Evolutionary conservation across 306 rosid genomes (phyloP).

Genomic region (Gastrolobium bilobum): DNA sequence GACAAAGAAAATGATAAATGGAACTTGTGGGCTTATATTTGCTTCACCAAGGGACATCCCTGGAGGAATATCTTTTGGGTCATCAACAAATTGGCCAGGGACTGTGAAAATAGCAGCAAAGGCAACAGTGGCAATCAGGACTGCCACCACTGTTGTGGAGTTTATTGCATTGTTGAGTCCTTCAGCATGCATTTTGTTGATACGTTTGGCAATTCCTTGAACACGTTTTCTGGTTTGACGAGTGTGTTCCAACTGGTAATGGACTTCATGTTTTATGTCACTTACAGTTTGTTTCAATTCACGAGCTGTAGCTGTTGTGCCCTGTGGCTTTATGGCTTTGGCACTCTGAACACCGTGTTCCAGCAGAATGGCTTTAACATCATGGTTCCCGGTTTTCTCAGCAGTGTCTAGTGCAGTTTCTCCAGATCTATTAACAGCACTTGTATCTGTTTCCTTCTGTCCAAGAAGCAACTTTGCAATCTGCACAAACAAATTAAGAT

Average conservation of each 20-base stretch:
- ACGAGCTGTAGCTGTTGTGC: constrained; percentile 61
- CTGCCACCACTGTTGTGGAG: constrained; percentile 96
- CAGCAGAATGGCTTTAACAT: constrained; percentile 61
- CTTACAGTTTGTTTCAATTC: constrained; percentile 95
- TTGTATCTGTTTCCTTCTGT: constrained; percentile 58
- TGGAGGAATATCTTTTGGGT: constrained; percentile 57
- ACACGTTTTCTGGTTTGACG: constrained; percentile 93
- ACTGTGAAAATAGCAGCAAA: constrained; percentile 95
- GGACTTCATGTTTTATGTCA: constrained; percentile 95
- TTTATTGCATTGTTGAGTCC: constrained; percentile 98
- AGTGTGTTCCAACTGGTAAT: constrained; percentile 92
- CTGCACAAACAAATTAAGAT: constrained; percentile 59
- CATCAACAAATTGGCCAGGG: constrained; percentile 90
- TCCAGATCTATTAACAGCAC: constrained; percentile 67
- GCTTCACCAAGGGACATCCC: constrained; percentile 90
- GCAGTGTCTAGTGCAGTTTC: constrained; percentile 97
- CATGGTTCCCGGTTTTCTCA: constrained; percentile 69
- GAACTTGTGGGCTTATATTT: constrained; percentile 68
- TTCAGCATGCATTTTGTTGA: constrained; percentile 89
- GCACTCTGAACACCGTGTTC: constrained; percentile 82
- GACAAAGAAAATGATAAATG: constrained; percentile 80
- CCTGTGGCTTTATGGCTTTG: constrained; percentile 66
- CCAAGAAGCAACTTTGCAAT: constrained; percentile 76
- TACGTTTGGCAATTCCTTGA: constrained; percentile 95
- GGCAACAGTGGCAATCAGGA: constrained; percentile 95